Base-by-base conservation (phyloP, 169 alveolate species). In the Eimeria nieschulzi region DNA sequence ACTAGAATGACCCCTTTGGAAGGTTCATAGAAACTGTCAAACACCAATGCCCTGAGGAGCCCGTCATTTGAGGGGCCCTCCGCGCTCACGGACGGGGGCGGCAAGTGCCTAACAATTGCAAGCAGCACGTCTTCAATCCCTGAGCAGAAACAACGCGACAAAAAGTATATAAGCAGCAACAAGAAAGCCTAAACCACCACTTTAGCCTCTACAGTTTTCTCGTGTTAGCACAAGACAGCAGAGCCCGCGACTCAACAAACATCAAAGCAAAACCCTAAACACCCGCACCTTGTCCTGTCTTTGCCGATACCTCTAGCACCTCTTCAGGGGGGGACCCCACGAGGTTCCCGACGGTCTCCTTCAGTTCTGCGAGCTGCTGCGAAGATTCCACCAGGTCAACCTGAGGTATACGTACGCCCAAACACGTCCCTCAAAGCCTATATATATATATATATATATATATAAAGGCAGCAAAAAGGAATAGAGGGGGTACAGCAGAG, bases 11-110 rank as follows among this genome's bases (percentile, higher is more conserved):
- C 99, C 56, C 99, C 99, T 87, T 97, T 95, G 86, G 96, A 95
- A n/a, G 95, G 94, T 66, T 96, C 97, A 90, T 94, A 98, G 95
- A 96, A 95, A 64, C 98, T 96, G 94, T 98, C 99, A 94, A 98
- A 97, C 23, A 98, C 95, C 55, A 97, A 96, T 15, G 98, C 98
- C 88, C 97, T 95, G 25, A 96, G 95, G 12, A 97, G 97, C n/a
- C 95, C 94, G 33, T 54, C 64, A 9, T 46, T 46, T 5, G 66
- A 54, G 46, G 46, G 46, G 0, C 73, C 83, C 63, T n/a, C 83
- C 66, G 88, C 68, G 75, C 90, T 88, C 10, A 84, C 95, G 54
- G 91, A 26, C 17, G 99, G 99, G 23, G 97, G 97, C 33, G 97
- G 97, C 33, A 97, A 82, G 80, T 91, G 93, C 54, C 90, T 94